Evolutionary conservation across 345 rosid genomes (phyloP).

Genomic region (Xanthoceras sorbifolium): DNA sequence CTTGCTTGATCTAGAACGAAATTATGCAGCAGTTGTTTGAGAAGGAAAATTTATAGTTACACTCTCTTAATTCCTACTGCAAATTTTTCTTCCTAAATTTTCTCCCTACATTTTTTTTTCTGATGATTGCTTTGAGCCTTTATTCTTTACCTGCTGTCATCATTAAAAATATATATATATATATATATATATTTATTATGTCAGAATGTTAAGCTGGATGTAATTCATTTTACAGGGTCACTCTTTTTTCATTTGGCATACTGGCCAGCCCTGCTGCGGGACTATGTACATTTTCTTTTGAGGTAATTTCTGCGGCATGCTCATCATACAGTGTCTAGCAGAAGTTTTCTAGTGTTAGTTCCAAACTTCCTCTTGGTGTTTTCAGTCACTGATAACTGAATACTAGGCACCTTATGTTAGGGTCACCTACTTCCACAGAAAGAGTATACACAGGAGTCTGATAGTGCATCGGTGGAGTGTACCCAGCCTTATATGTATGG

Average conservation of each 20-base stretch:
- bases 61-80: background rate
- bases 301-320: conserved; percentile 45
- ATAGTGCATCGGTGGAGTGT: background rate
- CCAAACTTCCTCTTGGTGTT: background rate
- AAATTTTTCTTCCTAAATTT: background rate
- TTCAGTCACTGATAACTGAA: background rate
- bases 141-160: background rate
- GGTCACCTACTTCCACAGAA: background rate
- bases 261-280: conserved; percentile 80
- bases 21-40: background rate
- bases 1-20: background rate
- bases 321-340: background rate
- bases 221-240: conserved; percentile 50
- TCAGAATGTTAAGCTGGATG: conserved; percentile 3
- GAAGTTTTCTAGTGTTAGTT: conserved; percentile 9
- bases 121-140: background rate
- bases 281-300: conserved; percentile 62
- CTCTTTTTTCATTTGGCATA: conserved; percentile 75
- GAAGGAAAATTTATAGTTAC: background rate
- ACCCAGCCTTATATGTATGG: background rate
- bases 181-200: too few relatives aligned
- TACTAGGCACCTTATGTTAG: background rate
- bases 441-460: background rate
- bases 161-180: background rate
- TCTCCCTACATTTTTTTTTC: background rate